Evolutionary conservation across 352 stramenopile genomes (phyloP), one percentile per base, ranked within the genome.

Genomic region (Pythium dissotocum): DNA sequence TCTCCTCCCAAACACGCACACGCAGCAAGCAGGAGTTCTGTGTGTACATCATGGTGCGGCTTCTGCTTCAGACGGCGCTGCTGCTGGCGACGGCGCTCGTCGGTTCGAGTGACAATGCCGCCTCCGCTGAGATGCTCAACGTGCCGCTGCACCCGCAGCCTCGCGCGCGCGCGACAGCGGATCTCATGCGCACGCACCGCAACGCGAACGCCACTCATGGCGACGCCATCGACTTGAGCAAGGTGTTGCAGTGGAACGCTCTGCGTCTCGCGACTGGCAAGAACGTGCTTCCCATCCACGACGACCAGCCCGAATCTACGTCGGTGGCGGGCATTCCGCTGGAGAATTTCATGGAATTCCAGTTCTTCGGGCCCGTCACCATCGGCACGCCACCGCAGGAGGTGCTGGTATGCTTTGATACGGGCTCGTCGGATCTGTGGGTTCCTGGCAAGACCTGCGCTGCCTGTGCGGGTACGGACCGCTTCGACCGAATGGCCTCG

Each of bases 321-420:
- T 66, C 72, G 0, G 42, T 65, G 36, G 82, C 80, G 7, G 74
- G 78, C 62, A 76, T 94, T 13, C 69, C 84, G 26, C 76, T 94
- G 3, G 80, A 82, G 52, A 94, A 94, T 66, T 93, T 89, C 46
- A 89, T 90, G 80, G 85, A 93, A 61, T 91, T 93, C 65, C 87
- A 94, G 74, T 94, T 93, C 63, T 93, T 78, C 56, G 87, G 87
- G 0, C 82, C 85, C 8, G 71, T 94, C 7, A 40, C 65, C 32
- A 81, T 94, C 63, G 87, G 87, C 6, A 79, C 71, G 6, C 87
- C 87, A 24, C 82, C 85, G 14, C 85, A 94, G 65, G 73, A 90
- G 56, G 72, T 93, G 21, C 58, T 86, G 9, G 87, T 94, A 58
- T 91, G 82, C 69, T 94, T 92, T 51, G 87, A 94, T 67, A 94